These are phyloP conservation scores for Podospora tetraspora DNA, from an alignment of 495 filamentous ascomycete species.

Conservation along the genomic window DNA sequence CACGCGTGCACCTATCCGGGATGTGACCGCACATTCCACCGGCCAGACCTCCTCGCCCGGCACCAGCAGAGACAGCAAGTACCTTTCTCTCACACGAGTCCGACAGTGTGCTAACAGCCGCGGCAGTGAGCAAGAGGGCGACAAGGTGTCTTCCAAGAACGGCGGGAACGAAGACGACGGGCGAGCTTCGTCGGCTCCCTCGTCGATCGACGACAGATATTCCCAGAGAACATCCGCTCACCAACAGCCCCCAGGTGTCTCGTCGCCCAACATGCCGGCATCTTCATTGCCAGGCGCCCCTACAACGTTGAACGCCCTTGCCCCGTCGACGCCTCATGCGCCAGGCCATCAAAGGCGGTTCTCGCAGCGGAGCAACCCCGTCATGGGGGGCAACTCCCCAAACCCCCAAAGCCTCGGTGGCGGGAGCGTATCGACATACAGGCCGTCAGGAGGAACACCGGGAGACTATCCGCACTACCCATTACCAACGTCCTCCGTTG, in stretches of 20 bases:
- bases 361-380: slow-evolving; percentile 8
- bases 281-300: slow-evolving; percentile 1
- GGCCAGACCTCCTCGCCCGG: slow-evolving; percentile 69
- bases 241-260: neutral
- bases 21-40: slow-evolving; percentile 62
- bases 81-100: neutral
- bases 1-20: slow-evolving; percentile 59
- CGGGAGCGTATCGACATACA: slow-evolving; percentile 1
- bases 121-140: slow-evolving; percentile 36
- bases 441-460: slow-evolving; percentile 2
- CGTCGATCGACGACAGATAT: slow-evolving; percentile 7
- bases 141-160: slow-evolving; percentile 24
- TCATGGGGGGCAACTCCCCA: slow-evolving; percentile 1
- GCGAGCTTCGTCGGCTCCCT: slow-evolving; percentile 17
- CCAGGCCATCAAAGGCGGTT: slow-evolving; percentile 14
- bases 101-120: slow-evolving; percentile 9
- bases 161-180: slow-evolving; percentile 19
- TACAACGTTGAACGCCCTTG: slow-evolving; percentile 2
- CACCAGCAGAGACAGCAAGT: slow-evolving; percentile 82
- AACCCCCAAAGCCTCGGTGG: slow-evolving; percentile 8
- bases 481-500: slow-evolving; percentile 11
- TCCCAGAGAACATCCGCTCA: slow-evolving; percentile 1
- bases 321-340: slow-evolving; percentile 12
- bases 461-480: slow-evolving; percentile 15
- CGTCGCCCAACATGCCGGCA: slow-evolving; percentile 9